Base-by-base conservation (phyloP, 345 rosid species). In the Mallotus nudiflorus region DNA sequence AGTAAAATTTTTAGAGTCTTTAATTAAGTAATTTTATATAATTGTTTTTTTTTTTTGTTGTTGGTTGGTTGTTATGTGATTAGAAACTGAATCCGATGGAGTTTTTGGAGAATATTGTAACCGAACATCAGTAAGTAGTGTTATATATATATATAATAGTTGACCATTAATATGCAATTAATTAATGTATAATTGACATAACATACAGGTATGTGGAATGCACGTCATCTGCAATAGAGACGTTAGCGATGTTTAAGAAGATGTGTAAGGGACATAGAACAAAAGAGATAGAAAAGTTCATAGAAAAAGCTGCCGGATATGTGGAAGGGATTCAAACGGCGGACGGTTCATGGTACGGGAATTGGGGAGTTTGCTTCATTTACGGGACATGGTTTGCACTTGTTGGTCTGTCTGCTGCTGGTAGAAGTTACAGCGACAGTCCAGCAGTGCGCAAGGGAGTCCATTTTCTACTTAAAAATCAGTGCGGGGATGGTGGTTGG, bases 331-430 rank as follows among this genome's bases (percentile, higher is more conserved):
- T 78, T 49, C 96, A 90, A 76, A 76, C 28, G 51, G 66, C 79
- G 0, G 87, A 86, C 33, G 93, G 96, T 64, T 81, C 83, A 46
- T 87, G 95, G 93, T 84, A 85, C 45, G 90, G 90, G 18, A 78
- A 79, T 27, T 86, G 90, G 90, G 90, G 90, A 28, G 68, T 86
- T 44, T 86, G 86, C 73, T 86, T 86, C 79, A 76, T 75, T 45
- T 84, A 86, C 33, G 85, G 80, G 16, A 62, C 88, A 16, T 73
- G 79, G 80, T 84, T 86, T 67, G 85, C 85, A 0, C 82, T 86
- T 14, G 81, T 68, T 60, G 90, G 83, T 3, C 79, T 85, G 35
- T 70, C 80, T 8, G 86, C 88, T 22, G 79, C 75, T 12, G 89
- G 91, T 2, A 85, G 75, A 72, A 79, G 77, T 8, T 83, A 82